Percentiles rank a stretch among this genome's conserved stretches.
Conservation (phyloP, 2,329 filamentous ascomycete genomes). For the Coleophoma crateriformis region DNA sequence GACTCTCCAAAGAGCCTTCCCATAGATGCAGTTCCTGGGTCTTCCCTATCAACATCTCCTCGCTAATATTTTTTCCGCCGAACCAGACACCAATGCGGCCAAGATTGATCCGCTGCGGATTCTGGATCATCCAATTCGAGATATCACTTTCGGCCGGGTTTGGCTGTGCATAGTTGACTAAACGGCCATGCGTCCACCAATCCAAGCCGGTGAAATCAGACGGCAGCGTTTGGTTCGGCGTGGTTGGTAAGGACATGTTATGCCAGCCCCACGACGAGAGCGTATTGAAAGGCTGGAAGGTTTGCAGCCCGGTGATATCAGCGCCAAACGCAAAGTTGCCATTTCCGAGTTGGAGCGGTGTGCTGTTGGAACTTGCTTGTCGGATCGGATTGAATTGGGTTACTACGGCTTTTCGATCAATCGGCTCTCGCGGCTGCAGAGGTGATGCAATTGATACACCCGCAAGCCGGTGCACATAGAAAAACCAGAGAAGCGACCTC, state of each 20-base stretch:
- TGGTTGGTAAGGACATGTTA: constrained; percentile 36
- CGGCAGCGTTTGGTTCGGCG: constrained; percentile 22
- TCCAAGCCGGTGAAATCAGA: constrained; percentile 34
- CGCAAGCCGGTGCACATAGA: too few species aligned
- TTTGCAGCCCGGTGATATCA: constrained; percentile 40
- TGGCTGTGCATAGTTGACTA: constrained; percentile 36
- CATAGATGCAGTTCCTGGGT: constrained; percentile 32
- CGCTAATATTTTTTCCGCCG: constrained; percentile 23
- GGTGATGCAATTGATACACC: too few species aligned
- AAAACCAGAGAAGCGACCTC: too few species aligned
- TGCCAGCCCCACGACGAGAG: constrained; percentile 40
- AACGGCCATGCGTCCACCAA: constrained; percentile 33
- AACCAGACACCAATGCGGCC: constrained; percentile 36
- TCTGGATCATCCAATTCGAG: constrained; percentile 45
- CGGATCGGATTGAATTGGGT: constrained; percentile 16
- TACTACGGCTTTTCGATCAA: constrained; percentile 14
- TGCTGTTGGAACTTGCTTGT: constrained; percentile 23
- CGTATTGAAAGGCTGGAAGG: constrained; percentile 34
- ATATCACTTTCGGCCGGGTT: constrained; percentile 33
- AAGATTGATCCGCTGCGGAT: constrained; percentile 38
- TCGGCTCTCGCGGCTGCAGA: not conserved
- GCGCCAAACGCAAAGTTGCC: constrained; percentile 41
- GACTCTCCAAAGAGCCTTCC: constrained; percentile 33
- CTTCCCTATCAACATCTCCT: constrained; percentile 23
- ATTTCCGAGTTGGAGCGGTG: constrained; percentile 36